Conservation (phyloP, 306 rosid species). For the Pyrus communis region DNA sequence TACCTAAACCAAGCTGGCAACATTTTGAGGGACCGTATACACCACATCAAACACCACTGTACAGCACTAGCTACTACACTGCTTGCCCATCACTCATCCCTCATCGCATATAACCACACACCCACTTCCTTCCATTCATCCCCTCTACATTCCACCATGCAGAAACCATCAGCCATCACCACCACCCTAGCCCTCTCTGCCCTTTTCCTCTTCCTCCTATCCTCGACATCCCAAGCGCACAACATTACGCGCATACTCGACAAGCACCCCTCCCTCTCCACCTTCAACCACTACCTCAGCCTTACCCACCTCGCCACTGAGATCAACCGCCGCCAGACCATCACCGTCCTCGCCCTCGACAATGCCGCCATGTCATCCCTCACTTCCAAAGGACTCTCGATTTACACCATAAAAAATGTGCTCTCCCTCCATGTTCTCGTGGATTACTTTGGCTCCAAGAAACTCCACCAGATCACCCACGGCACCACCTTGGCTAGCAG, state of each 20-base stretch:
- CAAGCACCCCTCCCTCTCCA: conserved; percentile 59
- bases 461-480: conserved; percentile 73
- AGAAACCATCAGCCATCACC: neutral
- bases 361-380: conserved; percentile 75
- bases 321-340: conserved; percentile 87
- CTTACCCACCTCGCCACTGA: conserved; percentile 86
- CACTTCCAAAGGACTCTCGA: conserved; percentile 48
- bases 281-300: conserved; percentile 86
- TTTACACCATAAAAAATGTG: conserved; percentile 60
- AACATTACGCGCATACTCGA: conserved; percentile 75
- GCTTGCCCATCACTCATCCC: neutral
- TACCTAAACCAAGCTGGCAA: conserved; percentile 23
- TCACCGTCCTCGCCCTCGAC: conserved; percentile 84
- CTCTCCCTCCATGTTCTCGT: conserved; percentile 85
- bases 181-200: conserved; percentile 22
- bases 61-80: neutral
- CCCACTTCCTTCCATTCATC: neutral
- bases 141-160: conserved; percentile 2
- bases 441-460: conserved; percentile 81
- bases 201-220: neutral
- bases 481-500: conserved; percentile 65
- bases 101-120: conserved; percentile 2
- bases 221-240: conserved; percentile 35
- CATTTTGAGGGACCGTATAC: neutral
- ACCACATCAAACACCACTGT: too few relatives aligned